phyloP scores from a whole-genome alignment of 2,329 filamentous ascomycete species.

The Clathrospora elynae region DNA sequence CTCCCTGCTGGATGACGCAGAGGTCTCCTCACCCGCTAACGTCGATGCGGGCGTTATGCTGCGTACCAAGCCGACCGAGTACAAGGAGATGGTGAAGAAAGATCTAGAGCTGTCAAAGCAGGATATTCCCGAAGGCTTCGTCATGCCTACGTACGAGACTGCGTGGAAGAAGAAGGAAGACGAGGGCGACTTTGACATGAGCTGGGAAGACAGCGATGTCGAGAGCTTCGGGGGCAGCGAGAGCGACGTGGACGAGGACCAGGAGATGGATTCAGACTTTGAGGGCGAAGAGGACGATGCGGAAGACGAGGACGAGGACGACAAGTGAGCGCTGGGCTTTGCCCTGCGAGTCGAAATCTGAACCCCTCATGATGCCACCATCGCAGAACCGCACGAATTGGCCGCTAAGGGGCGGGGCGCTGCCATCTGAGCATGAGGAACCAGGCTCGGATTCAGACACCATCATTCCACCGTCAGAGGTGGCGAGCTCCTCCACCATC shows the following conservation, averaged over 20 bases:
- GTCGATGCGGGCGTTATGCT: conserved; percentile 90
- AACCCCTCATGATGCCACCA: neutral
- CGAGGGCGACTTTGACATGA: conserved; percentile 64
- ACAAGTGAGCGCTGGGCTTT: conserved; percentile 18
- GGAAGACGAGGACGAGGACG: conserved; percentile 39
- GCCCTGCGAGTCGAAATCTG: neutral
- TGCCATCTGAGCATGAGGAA: neutral
- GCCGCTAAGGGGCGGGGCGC: conserved; percentile 2
- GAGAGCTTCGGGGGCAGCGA: conserved; percentile 78
- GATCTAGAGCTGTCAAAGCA: conserved; percentile 75
- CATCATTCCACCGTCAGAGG: too few relatives aligned
- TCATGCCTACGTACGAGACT: conserved; percentile 76
- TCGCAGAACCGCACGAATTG: neutral
- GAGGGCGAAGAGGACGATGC: conserved; percentile 56
- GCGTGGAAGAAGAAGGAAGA: conserved; percentile 64
- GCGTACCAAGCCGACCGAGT: conserved; percentile 71
- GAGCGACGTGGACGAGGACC: conserved; percentile 57
- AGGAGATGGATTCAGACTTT: conserved; percentile 63
- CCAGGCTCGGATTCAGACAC: too few relatives aligned
- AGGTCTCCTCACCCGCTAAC: conserved; percentile 91
- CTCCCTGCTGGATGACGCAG: conserved; percentile 88
- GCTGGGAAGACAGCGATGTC: conserved; percentile 53
- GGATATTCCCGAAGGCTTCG: conserved; percentile 78
- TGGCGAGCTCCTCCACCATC: neutral
- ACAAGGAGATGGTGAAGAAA: conserved; percentile 70